Evolutionary conservation across 2,329 filamentous ascomycete genomes (phyloP), one percentile per base, ranked within the genome.

Genomic region (Paradendryphiella salina): DNA sequence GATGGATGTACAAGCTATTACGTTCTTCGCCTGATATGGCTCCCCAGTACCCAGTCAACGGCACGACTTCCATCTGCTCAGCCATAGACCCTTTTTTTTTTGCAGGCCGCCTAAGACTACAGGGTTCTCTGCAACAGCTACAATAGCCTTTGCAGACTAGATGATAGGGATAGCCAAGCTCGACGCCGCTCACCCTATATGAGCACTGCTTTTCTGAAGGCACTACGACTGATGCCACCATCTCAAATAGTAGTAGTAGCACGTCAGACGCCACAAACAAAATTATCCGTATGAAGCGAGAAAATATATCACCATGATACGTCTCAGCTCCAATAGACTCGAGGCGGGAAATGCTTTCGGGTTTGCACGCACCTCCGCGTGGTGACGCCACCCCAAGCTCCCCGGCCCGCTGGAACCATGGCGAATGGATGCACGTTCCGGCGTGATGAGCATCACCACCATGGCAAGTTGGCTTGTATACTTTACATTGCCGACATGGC

Each of bases 221-320:
- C 8, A 9, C 23, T 26, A 26, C 23, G 23, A 26, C 10, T 9
- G 8, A 26, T 26, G 8, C 6, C 23, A 26, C 23, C 29, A 40
- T 26, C 37, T 40, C 13, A 18, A 37, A 29, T 40, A 29, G 23
- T 9, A 9, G 23, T 40, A 29, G 23, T 9, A 9, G 23, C 23
- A 10, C 23, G 10, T 26, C 23, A 26, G 23, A 26, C 10, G n/a
- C 23, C 23, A 26, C 7, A 26, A 26, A 26, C 1, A 26, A 26
- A 10, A 26, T 2, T 26, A 7, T 26, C 23, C 21, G 31, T 20
- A 34, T 32, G 15, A 18, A 36, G 33, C 39, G 42, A 33, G 33
- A 39, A 34, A 42, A n/a, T 20, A 13, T 32, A 17, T 50, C 52
- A 43, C 42, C 47, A 47, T 42, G 32, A 51, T 28, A 36, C 45